These are phyloP conservation scores for Nepenthes gracilis DNA, from an alignment of 148 eudicot genomes.

Conservation along the genomic window DNA sequence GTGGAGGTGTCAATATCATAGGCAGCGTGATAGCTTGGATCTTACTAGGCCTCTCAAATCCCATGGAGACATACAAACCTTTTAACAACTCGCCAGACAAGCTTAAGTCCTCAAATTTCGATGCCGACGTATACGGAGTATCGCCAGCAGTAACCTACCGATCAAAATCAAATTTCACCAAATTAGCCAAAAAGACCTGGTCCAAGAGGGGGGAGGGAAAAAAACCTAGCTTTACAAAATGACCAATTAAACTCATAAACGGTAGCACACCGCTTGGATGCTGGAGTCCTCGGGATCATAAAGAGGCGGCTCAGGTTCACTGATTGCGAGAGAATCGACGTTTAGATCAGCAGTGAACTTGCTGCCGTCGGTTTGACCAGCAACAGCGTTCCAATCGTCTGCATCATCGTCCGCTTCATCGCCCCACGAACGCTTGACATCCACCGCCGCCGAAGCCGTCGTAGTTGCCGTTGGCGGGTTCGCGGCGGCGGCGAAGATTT, in stretches of 20 bases:
- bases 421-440: slow-evolving; percentile 23
- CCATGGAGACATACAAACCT: slow-evolving; percentile 83
- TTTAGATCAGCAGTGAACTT: not conserved
- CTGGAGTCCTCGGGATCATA: slow-evolving; percentile 58
- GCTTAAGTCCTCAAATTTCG: slow-evolving; percentile 70
- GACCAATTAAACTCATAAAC: not conserved
- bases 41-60: slow-evolving; percentile 86
- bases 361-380: slow-evolving; percentile 12
- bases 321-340: slow-evolving; percentile 12
- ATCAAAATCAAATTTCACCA: slow-evolving; percentile 4
- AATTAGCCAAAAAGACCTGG: too few species aligned
- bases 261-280: slow-evolving; percentile 52
- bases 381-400: too few species aligned
- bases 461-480: slow-evolving; percentile 1
- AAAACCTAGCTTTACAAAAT: not conserved
- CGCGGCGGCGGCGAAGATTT: slow-evolving; percentile 22
- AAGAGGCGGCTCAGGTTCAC: slow-evolving; percentile 16
- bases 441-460: slow-evolving; percentile 7
- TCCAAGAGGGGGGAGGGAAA: too few species aligned
- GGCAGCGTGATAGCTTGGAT: slow-evolving; percentile 49
- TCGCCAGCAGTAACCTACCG: slow-evolving; percentile 61
- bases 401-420: slow-evolving; percentile 25
- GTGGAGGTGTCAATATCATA: slow-evolving; percentile 69
- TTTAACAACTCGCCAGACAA: slow-evolving; percentile 60
- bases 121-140: slow-evolving; percentile 66